phyloP scores from a whole-genome alignment of 2,329 filamentous ascomycete species.

The Aspergillus oerlinghausenensis region DNA sequence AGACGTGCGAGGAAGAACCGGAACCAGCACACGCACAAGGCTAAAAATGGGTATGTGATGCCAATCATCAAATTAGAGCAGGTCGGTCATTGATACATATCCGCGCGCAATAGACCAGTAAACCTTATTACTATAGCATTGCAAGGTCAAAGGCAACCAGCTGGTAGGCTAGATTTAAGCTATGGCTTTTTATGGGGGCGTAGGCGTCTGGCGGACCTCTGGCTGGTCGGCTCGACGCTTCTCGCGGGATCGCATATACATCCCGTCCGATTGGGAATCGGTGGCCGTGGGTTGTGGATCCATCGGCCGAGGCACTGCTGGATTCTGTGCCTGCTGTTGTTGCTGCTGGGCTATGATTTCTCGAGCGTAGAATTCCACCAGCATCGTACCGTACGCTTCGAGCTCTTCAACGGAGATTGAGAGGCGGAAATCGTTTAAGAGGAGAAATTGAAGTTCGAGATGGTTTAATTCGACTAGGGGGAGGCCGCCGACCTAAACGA shows the following conservation, averaged over 20 bases:
- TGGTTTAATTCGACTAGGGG: slow-evolving; percentile 92
- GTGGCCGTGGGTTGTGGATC: slow-evolving; percentile 10
- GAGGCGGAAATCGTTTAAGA: slow-evolving; percentile 93
- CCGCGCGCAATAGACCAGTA: slow-evolving; percentile 1
- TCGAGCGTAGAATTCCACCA: slow-evolving; percentile 94
- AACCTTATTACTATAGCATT: slow-evolving; percentile 6
- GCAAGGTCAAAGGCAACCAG: slow-evolving; percentile 4
- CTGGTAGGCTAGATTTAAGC: background rate
- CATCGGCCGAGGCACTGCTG: slow-evolving; percentile 16
- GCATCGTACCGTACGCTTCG: slow-evolving; percentile 95
- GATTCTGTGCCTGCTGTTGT: slow-evolving; percentile 19
- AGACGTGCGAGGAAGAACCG: background rate
- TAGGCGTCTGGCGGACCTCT: slow-evolving; percentile 31
- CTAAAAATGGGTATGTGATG: slow-evolving; percentile 16
- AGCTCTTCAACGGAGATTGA: slow-evolving; percentile 91
- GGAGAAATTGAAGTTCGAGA: slow-evolving; percentile 88
- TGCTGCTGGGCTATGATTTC: slow-evolving; percentile 71
- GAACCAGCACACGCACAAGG: background rate
- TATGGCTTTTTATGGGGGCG: slow-evolving; percentile 24
- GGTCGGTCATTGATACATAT: slow-evolving; percentile 2
- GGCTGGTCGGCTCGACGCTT: slow-evolving; percentile 17
- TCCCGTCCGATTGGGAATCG: slow-evolving; percentile 23
- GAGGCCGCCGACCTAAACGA: slow-evolving; percentile 77
- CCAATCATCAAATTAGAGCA: slow-evolving; percentile 7
- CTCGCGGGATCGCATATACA: slow-evolving; percentile 32